phyloP scores from a whole-genome alignment of 257 asterid genomes.

The Osmanthus fragrans region DNA sequence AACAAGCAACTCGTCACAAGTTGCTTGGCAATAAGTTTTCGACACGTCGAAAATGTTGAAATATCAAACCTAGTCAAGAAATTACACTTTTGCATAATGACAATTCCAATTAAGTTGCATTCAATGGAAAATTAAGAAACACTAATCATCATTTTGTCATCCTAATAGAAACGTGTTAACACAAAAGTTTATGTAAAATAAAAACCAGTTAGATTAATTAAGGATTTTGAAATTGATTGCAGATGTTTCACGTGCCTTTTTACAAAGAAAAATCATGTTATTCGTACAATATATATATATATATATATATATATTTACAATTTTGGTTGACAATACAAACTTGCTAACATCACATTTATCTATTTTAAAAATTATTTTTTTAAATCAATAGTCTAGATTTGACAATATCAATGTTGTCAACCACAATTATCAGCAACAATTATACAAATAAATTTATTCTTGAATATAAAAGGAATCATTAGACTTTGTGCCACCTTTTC shows the following conservation, averaged over 20 bases:
- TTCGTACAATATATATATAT: no score
- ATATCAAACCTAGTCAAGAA: conserved; percentile 1
- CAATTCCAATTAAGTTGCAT: no score
- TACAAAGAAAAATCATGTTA: background rate
- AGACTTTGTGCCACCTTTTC: conserved; percentile 15
- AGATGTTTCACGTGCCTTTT: conserved; percentile 11
- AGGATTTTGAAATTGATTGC: conserved; percentile 4
- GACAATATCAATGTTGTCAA: no score
- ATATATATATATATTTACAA: no score
- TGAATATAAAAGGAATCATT: background rate
- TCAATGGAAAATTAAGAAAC: no score
- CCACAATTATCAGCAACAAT: no score
- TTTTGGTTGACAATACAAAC: no score
- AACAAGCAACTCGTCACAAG: background rate
- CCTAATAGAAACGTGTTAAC: conserved; percentile 35
- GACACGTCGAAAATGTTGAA: conserved; percentile 25
- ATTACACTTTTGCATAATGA: conserved; percentile 3
- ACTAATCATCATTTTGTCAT: conserved; percentile 16
- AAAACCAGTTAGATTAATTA: background rate
- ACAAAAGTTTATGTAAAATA: conserved; percentile 25
- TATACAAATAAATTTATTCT: no score
- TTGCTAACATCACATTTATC: no score
- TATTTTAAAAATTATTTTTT: no score
- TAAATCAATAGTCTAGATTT: no score
- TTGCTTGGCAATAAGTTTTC: conserved; percentile 12